Conservation (phyloP, 2,329 filamentous ascomycete species). For the Didymellaceae sp. region DNA sequence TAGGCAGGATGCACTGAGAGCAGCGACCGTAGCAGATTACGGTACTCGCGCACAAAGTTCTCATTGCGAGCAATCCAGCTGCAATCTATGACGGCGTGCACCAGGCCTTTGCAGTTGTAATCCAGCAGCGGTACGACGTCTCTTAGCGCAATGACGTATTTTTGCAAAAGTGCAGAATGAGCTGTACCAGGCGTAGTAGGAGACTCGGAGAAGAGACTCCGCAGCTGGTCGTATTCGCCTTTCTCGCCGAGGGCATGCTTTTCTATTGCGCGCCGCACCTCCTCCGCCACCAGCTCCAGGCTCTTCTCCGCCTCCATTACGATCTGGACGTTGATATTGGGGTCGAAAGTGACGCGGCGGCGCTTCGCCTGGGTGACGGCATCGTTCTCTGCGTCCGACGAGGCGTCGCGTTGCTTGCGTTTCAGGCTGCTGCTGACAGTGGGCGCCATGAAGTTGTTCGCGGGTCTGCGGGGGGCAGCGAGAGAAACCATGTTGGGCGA, state of each 20-base stretch:
- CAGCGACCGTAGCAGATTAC: slow-evolving; percentile 66
- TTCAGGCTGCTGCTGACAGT: slow-evolving; percentile 44
- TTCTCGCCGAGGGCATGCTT: slow-evolving; percentile 61
- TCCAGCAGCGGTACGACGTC: slow-evolving; percentile 63
- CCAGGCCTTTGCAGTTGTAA: slow-evolving; percentile 63
- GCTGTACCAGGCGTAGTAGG: slow-evolving; percentile 58
- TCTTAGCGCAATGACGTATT: slow-evolving; percentile 65
- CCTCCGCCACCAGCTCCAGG: slow-evolving; percentile 64
- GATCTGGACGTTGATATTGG: slow-evolving; percentile 55
- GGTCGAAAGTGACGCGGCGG: slow-evolving; percentile 57
- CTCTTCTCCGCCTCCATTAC: slow-evolving; percentile 59
- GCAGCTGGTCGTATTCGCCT: slow-evolving; percentile 63
- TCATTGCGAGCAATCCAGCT: slow-evolving; percentile 69
- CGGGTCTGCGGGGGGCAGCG: slow-evolving; percentile 38
- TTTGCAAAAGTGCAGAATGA: slow-evolving; percentile 59
- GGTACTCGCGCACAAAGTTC: slow-evolving; percentile 63
- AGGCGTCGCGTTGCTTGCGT: slow-evolving; percentile 43
- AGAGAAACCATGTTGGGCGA: slow-evolving; percentile 48
- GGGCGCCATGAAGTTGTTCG: slow-evolving; percentile 35
- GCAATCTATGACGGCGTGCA: slow-evolving; percentile 63
- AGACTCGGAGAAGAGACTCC: slow-evolving; percentile 58
- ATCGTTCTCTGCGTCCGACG: slow-evolving; percentile 43
- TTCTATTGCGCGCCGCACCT: slow-evolving; percentile 65
- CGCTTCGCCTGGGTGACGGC: slow-evolving; percentile 50
- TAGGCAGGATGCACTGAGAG: slow-evolving; percentile 84